A percentile compares a stretch with the other conserved stretches of the same genome.
Evolutionary conservation across 768 basidiomycete genomes (phyloP).

Genomic region (Agaricus blazei): DNA sequence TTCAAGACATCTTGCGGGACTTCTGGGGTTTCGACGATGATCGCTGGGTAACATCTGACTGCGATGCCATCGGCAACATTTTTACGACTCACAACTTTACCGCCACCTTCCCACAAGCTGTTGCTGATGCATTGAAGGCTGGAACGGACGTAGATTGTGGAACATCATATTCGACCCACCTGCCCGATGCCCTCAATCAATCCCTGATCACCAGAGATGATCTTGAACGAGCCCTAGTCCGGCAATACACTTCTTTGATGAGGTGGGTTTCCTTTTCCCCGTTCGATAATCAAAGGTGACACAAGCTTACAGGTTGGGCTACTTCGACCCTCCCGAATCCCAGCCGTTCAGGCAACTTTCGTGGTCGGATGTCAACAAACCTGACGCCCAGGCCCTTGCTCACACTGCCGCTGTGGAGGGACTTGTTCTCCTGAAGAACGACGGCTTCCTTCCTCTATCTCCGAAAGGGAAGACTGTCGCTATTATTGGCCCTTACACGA

Average conservation of each 20-base stretch:
- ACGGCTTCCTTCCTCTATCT: constrained; percentile 50
- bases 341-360: constrained; percentile 48
- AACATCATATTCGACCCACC: constrained; percentile 35
- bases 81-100: constrained; percentile 47
- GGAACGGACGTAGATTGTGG: constrained; percentile 57
- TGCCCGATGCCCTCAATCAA: constrained; percentile 44
- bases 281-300: neutral
- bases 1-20: constrained; percentile 47
- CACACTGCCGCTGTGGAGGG: constrained; percentile 48
- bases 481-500: constrained; percentile 55
- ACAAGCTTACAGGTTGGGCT: constrained; percentile 40
- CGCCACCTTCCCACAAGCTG: constrained; percentile 37
- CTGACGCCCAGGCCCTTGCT: constrained; percentile 41
- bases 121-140: constrained; percentile 44
- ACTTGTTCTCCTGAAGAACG: constrained; percentile 60
- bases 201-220: constrained; percentile 39
- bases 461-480: constrained; percentile 42
- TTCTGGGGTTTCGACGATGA: constrained; percentile 44
- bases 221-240: constrained; percentile 36
- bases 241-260: constrained; percentile 49
- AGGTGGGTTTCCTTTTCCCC: constrained; percentile 26
- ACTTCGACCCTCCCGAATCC: constrained; percentile 44
- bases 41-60: constrained; percentile 54
- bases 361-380: constrained; percentile 45
- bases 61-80: constrained; percentile 49